Evolutionary conservation across 2,329 filamentous ascomycete genomes (phyloP), one percentile per base, ranked within the genome.

Genomic region (Ilyonectria mors-panacis): DNA sequence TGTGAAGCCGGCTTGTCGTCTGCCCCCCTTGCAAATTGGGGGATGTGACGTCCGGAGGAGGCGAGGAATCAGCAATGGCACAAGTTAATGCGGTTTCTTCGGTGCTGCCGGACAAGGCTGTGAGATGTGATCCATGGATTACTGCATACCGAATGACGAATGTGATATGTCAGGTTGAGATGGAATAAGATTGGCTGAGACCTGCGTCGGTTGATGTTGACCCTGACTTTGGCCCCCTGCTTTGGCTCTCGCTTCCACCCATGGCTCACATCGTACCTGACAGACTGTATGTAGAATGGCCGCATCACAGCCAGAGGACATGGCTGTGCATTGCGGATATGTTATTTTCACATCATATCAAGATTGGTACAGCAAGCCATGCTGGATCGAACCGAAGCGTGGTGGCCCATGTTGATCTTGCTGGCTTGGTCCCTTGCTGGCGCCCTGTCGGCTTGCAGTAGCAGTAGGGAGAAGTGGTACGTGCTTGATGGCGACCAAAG

Each of bases 141-240:
- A 17, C 37, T 17, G 39, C 17, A 42, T 42, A 17, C 37, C 39
- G 37, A 42, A 42, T 42, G 39, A 42, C 42, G 53, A 51, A 50
- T 59, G 61, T 57, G 54, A 53, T 45, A 45, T 33, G 28, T 58
- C 42, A 45, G 26, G 42, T 21, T 42, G 35, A 47, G 47, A 26
- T 37, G 63, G 45, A 53, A 53, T 47, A 19, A 53, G 45, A 62
- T 58, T 57, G 53, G 58, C 35, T 62, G 63, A 56, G 50, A 55
- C 28, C 23, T 56, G 42, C 42, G 50, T 48, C 54, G 48, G 60
- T 68, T 47, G 61, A 68, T 19, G 61, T 67, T 73, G 48, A 68
- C 66, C 59, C 44, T 70, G 63, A 66, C 54, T 47, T 64, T 53
- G 35, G 28, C 53, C 60, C 64, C 71, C 64, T 66, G 59, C 53